These are phyloP conservation scores for Glaciozyma martinii DNA, from an alignment of 768 basidiomycete genomes.

Conservation along the genomic window DNA sequence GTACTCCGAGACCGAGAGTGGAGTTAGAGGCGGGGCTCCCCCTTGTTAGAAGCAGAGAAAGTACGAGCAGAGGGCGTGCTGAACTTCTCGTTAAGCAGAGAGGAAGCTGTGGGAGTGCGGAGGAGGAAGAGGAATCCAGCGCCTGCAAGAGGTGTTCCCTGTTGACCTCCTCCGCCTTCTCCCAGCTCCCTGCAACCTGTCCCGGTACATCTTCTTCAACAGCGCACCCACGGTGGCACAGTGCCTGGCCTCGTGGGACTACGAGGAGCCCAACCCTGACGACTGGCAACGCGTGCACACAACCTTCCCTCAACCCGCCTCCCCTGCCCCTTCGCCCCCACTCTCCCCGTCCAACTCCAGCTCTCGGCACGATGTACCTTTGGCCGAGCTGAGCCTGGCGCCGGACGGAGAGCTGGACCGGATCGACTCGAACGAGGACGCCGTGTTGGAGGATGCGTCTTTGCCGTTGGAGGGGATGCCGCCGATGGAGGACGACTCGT, in stretches of 20 bases:
- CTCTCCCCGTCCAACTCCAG: not conserved
- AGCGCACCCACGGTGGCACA: constrained; percentile 2
- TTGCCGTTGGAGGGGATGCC: not conserved
- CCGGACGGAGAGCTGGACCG: not conserved
- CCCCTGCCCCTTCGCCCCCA: not conserved
- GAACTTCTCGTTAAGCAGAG: no score
- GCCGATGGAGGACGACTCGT: not conserved
- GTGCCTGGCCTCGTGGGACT: not conserved
- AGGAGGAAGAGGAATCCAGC: no score
- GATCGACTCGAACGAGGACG: not conserved
- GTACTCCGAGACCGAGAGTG: no score
- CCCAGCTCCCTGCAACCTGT: no score
- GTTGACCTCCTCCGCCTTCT: no score
- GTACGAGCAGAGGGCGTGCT: not conserved
- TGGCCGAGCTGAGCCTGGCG: not conserved
- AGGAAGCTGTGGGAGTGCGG: no score
- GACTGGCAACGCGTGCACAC: no score
- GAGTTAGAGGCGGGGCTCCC: no score
- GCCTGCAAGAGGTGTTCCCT: no score
- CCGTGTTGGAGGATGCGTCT: not conserved
- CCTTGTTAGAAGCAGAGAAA: no score
- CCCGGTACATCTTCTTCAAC: constrained; percentile 11
- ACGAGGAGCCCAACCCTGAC: not conserved
- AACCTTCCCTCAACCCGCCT: no score
- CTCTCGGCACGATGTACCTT: not conserved